Evolutionary conservation across 768 basidiomycete species (phyloP).

Genomic region (Termitomyces sp.): DNA sequence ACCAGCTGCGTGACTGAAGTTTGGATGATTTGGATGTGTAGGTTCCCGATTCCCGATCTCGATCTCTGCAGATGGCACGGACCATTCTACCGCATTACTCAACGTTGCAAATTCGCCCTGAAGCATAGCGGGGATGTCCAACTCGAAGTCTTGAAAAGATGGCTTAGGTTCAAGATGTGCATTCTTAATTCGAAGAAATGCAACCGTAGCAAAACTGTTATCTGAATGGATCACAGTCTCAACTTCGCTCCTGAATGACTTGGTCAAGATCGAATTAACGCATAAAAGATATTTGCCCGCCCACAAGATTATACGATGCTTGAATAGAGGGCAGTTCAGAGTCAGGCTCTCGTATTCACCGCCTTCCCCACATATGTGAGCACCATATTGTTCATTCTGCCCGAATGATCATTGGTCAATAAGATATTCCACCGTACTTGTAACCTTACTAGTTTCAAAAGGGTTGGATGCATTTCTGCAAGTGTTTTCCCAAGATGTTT

Average conservation of each 20-base stretch:
- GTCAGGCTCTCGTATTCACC: slow-evolving; percentile 97
- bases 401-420: neutral
- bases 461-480: slow-evolving; percentile 63
- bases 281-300: slow-evolving; percentile 17
- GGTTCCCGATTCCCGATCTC: neutral
- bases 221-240: slow-evolving; percentile 76
- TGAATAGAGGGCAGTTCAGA: slow-evolving; percentile 85
- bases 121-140: slow-evolving; percentile 47
- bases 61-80: neutral
- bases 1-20: slow-evolving; percentile 9
- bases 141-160: neutral
- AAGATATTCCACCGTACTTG: neutral
- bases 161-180: slow-evolving; percentile 60
- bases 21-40: neutral
- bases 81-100: slow-evolving; percentile 15
- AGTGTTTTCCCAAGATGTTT: slow-evolving; percentile 79
- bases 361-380: slow-evolving; percentile 95
- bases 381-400: slow-evolving; percentile 78
- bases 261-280: neutral
- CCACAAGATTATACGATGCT: slow-evolving; percentile 65
- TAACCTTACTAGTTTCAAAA: slow-evolving; percentile 61
- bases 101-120: slow-evolving; percentile 34
- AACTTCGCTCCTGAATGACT: slow-evolving; percentile 42
- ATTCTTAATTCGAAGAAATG: slow-evolving; percentile 76
- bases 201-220: slow-evolving; percentile 84